Evolutionary conservation across 192 early-diverging fungal species (phyloP).

Genomic region (Coemansia sp.): DNA sequence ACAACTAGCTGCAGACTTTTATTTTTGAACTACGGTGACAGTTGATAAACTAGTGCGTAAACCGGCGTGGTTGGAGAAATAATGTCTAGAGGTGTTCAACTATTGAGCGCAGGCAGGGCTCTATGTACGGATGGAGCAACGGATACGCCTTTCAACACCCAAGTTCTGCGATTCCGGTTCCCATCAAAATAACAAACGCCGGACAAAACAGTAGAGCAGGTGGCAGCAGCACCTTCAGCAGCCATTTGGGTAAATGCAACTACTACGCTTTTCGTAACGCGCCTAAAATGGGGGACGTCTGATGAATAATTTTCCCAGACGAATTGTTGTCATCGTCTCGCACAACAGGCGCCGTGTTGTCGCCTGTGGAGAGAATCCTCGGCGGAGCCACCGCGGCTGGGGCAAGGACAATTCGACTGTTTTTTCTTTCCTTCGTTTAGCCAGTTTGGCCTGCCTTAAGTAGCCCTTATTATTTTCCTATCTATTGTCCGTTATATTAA

Average conservation of each 20-base stretch:
- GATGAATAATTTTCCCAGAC: neutral
- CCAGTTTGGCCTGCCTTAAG: neutral
- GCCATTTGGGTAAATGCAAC: neutral
- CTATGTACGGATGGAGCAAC: too few relatives aligned
- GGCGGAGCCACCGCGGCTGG: neutral
- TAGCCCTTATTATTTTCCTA: neutral
- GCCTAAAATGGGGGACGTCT: neutral
- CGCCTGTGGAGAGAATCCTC: conserved; percentile 2
- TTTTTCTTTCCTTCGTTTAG: neutral
- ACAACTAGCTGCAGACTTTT: neutral
- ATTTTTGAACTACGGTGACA: neutral
- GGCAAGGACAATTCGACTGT: neutral
- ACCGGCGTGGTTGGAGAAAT: neutral
- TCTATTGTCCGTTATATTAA: conserved; percentile 6
- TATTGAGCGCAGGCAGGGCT: too few relatives aligned
- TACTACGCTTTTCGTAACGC: neutral
- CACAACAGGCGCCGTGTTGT: neutral
- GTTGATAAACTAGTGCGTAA: neutral
- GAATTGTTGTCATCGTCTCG: neutral
- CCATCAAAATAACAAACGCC: conserved; percentile 4
- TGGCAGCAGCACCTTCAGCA: neutral
- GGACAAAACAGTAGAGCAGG: conserved; percentile 3
- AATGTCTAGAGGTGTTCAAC: neutral
- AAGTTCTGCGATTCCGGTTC: neutral
- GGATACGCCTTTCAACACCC: neutral